Evolutionary conservation across 441 rosid genomes (phyloP), one percentile per base, ranked within the genome.

Genomic region (Cnidoscolus chayamansa): DNA sequence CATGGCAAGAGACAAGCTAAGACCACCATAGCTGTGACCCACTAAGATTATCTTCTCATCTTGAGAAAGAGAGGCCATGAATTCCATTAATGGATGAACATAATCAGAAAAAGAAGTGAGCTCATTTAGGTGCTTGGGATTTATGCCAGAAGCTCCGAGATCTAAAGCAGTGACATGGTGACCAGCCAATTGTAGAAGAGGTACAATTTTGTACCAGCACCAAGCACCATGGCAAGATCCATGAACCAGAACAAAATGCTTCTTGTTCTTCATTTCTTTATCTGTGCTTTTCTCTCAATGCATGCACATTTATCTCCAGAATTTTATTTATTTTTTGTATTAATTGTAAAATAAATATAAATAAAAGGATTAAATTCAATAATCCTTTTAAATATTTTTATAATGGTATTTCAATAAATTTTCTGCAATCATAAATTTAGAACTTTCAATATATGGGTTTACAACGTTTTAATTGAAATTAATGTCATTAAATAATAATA

Each of bases 221-320:
- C 95, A 91, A 7, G 88, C 93, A 48, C 93, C 97, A 73, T 82
- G 90, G 76, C 86, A 62, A 59, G 80, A 66, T 31, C 94, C 93
- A 10, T 88, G 97, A 62, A 91, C 85, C 60, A 91, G 73, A 32
- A 88, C 89, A 56, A 88, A 88, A 60, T 86, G 96, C 10, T 77
- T 71, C 50, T 32, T 43, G 2, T 62, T 47, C 4, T 30, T 16
- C 35, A 47, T 61, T 47, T 4, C 48, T 37, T 25, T 15, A n/a
- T 61, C n/a, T 15, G 1, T 61, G 45, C 20, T 61, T 15, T 25
- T 8, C 10, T 35, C n/a, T 5, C 2, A 17, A 12, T 25, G 25
- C 25, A 25, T 25, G 25, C 25, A 25, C 25, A 25, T 25, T 25
- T 25, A 25, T 25, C 25, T 25, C 25, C 25, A 25, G 25, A 25